Evolutionary conservation across 345 rosid genomes (phyloP).

Genomic region (Tarenaya hassleriana): DNA sequence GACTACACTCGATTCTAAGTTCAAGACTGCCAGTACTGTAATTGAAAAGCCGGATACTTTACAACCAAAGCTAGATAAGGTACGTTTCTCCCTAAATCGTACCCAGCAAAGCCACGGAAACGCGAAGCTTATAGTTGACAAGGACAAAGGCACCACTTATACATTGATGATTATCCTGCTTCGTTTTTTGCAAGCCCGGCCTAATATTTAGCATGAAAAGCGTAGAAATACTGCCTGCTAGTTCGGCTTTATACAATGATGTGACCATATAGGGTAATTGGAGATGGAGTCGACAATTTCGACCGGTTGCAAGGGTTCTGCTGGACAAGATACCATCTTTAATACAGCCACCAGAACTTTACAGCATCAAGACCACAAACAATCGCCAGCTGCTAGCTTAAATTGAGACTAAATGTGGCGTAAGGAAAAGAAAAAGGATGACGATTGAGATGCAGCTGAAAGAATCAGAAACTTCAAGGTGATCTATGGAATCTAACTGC

Average conservation of each 20-base stretch:
- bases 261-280: no score
- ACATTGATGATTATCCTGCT: no score
- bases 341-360: background rate
- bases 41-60: background rate
- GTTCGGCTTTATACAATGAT: no score
- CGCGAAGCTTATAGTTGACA: background rate
- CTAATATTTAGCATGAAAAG: no score
- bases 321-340: background rate
- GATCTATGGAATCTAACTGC: no score
- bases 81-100: background rate
- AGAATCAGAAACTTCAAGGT: conserved; percentile 1
- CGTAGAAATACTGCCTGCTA: no score
- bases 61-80: conserved; percentile 1
- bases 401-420: background rate
- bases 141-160: conserved; percentile 6
- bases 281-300: no score
- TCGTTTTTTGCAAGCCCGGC: no score
- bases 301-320: no score
- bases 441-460: background rate
- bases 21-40: no score
- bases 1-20: no score
- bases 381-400: background rate
- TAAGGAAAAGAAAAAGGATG: conserved; percentile 14
- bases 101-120: conserved; percentile 11
- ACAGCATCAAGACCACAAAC: background rate